phyloP scores from a whole-genome alignment of 495 filamentous ascomycete genomes.

The Friedmanniomyces endolithicus region DNA sequence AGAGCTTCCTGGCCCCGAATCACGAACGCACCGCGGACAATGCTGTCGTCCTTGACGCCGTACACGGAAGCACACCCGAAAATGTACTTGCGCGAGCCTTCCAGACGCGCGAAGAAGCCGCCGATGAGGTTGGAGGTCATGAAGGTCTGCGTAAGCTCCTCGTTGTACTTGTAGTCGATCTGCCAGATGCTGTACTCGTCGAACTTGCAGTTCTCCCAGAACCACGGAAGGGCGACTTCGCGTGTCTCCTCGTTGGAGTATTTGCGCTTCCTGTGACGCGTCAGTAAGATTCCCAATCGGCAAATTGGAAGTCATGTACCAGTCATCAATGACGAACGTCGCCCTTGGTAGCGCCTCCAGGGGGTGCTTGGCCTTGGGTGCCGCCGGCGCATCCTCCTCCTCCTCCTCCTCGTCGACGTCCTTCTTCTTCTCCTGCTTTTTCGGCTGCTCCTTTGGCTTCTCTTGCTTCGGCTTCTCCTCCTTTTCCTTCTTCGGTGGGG shows the following conservation, averaged over 20 bases:
- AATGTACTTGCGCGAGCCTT: constrained; percentile 96
- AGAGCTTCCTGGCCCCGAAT: constrained; percentile 78
- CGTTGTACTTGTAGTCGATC: constrained; percentile 93
- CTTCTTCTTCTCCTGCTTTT: constrained; percentile 38
- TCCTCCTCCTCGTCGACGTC: constrained; percentile 45
- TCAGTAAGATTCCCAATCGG: neutral
- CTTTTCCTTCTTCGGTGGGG: constrained; percentile 74
- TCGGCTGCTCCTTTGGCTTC: constrained; percentile 34
- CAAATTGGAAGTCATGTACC: too few species aligned
- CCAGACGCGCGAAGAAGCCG: constrained; percentile 95
- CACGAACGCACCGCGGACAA: constrained; percentile 84
- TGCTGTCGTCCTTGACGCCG: constrained; percentile 70
- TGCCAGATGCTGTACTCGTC: constrained; percentile 92
- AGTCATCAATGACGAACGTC: constrained; percentile 78
- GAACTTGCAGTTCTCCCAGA: constrained; percentile 89
- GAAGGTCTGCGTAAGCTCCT: constrained; percentile 92
- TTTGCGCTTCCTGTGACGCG: constrained; percentile 54
- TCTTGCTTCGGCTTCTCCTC: constrained; percentile 44
- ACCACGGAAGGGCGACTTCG: constrained; percentile 72
- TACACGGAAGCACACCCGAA: constrained; percentile 89
- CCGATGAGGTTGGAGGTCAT: constrained; percentile 95
- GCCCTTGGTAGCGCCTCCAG: constrained; percentile 74
- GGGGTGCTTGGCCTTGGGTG: constrained; percentile 92
- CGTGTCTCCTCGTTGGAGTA: constrained; percentile 96
- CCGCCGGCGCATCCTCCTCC: constrained; percentile 55